Base-by-base conservation (phyloP, 805 yeast species). In the Yueomyces sinensis region DNA sequence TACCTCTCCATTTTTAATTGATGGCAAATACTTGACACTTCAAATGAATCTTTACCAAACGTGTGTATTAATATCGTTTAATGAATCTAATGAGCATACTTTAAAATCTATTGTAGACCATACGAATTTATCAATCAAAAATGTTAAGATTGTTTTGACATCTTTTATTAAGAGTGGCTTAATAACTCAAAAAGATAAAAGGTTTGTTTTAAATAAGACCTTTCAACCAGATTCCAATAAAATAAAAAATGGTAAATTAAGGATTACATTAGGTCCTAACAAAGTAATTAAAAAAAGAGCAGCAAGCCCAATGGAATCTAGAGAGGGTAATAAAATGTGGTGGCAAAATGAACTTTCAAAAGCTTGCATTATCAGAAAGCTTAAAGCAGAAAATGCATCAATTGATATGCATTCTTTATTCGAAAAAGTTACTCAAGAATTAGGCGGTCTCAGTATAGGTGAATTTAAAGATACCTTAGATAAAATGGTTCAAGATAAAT, bases 401-500 rank as follows among this genome's bases (percentile, higher is more conserved):
- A n/a, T n/a, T n/a, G n/a, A 7, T 20, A 20, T 7, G 24, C 24
- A 7, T 20, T 20, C 24, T 7, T 15, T 47, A 45, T 2, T 15
- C 43, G 7, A 27, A 39, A 7, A 38, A 11, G 34, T 31, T 9
- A 32, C 53, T 14, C 28, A 37, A 5, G 35, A 37, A 2, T 28
- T 30, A 14, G 46, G 47, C 9, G 59, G 57, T 1, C 37, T 45
- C 29, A 55, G 59, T 40, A 37, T 50, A 2, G 59, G 60, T 15
- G 60, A 55, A 18, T 52, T 53, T 34, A 51, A 43, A 30, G 54
- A 50, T n/a, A 57, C 58, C 4, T 31, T 55, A 15, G 22, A 41
- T 3, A 38, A 35, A 15, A 17, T 33, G 4, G 30, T 42, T 3
- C 14, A 29, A 1, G 50, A 46, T 18, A 32, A 20, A 20, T 20